Evolutionary conservation across 805 yeast species (phyloP), one percentile per base, ranked within the genome.

Genomic region (Ogataea methanolica): DNA sequence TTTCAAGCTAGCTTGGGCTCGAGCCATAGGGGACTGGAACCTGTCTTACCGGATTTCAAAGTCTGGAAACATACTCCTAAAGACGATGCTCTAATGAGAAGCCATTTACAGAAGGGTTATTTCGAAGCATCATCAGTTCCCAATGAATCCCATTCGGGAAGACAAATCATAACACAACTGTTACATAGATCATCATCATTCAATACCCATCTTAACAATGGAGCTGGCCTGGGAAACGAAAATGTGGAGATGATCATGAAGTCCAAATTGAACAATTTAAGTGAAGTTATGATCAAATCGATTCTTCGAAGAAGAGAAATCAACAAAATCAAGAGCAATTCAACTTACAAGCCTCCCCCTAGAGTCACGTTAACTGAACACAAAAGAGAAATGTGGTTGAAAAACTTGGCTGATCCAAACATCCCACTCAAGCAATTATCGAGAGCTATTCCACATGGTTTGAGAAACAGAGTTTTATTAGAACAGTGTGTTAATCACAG

Each of bases 281-380:
- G 78, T 31, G 79, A 80, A 9, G 67, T 80, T 45, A 66, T 82
- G 55, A 62, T 74, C 42, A 68, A 68, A 44, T 72, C 85, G 5
- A 68, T 80, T 55, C 68, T 70, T n/a, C 65, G 70, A 38, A 70
- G 84, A 34, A 68, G 73, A 26, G 61, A 69, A 21, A 61, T 71
- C 48, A 77, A 76, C 56, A 69, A 72, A 39, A 68, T 82, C 14
- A 62, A 67, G 3, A 67, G 75, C 11, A 76, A 75, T 23, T 70
- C 83, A 2, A 72, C 80, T 6, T 88, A 82, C 68, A 83, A 79
- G 52, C 87, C 92, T 6, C 96, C 96, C 0, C 91, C 96, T 12
- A 72, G 97, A 52, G 96, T 92, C 26, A 92, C 97, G 0, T 66
- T 92, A 31, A 91, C 97, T 0, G 96, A 91, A 50, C 85, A 83